Evolutionary conservation across 139 green algal species (phyloP), one percentile per base, ranked within the genome.

Genomic region (Chlamydomonas schloesseri): DNA sequence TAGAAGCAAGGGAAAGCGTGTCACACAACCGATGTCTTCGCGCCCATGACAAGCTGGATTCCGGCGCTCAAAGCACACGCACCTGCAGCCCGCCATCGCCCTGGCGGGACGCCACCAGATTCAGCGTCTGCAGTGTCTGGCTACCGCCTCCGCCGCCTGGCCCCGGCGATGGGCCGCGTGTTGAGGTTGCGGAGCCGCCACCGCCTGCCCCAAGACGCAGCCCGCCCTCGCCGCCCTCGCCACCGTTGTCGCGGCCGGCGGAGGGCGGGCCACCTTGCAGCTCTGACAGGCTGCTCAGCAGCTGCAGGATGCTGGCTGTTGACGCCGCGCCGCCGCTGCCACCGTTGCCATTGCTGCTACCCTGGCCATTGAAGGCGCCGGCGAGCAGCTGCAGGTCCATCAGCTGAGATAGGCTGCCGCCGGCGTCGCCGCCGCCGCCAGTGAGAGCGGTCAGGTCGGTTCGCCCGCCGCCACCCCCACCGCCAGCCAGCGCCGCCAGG

Each of bases 371-470:
- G 42, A 73, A 70, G 0, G 37, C 76, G 58, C 47, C 37, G 0
- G 60, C 60, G 24, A 83, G 36, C 20, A 62, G 60, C 62, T 83
- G 76, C 15, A 83, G 62, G 26, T 83, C 76, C 37, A 83, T 72
- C 18, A 71, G 55, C 33, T 58, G 76, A 10, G 60, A 37, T 13
- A 47, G 60, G 21, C 46, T 8, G 4, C 36, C 36, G 21, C 60
- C 53, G 5, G 76, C 47, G 60, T 15, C 37, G 37, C 37, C 60
- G 62, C 76, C 62, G 37, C 58, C 69, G 50, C n/a, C 31, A 6
- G 21, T 11, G 60, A 11, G 18, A 23, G 23, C 24, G 60, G 2
- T 23, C 8, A 11, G 24, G 18, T 67, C 23, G 8, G 21, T 11
- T 15, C 18, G 4, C 17, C 4, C 60, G 21, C 8, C 60, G 28